Percentiles rank a stretch among this genome's conserved stretches.
These are phyloP conservation scores for Somion occarium DNA, from an alignment of 1,284 basidiomycete species.

Conservation along the genomic window DNA sequence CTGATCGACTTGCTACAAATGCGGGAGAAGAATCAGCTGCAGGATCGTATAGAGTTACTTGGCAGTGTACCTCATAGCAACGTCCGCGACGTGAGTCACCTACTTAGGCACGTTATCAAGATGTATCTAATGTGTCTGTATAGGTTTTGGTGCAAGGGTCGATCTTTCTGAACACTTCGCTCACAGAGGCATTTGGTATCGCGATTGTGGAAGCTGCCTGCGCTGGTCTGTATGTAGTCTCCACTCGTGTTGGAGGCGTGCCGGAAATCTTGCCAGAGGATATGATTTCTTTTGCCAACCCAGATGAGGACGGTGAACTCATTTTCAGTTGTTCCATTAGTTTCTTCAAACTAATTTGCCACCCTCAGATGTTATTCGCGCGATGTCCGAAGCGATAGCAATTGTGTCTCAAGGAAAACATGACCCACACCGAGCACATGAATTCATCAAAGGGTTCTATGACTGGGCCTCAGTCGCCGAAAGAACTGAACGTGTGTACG, in stretches of 20 bases:
- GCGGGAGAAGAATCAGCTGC: conserved; percentile 85
- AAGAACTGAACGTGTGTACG: conserved; percentile 84
- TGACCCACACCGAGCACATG: conserved; percentile 77
- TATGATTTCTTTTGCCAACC: conserved; percentile 92
- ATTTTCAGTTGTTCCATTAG: neutral
- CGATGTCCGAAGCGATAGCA: conserved; percentile 75
- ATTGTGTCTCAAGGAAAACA: conserved; percentile 69
- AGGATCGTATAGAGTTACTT: conserved; percentile 87
- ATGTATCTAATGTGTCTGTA: neutral
- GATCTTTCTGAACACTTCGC: conserved; percentile 93
- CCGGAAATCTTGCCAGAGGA: conserved; percentile 92
- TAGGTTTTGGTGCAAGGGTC: conserved; percentile 81
- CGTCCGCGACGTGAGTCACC: conserved; percentile 60
- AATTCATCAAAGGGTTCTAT: conserved; percentile 79
- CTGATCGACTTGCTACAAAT: conserved; percentile 94
- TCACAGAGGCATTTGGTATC: conserved; percentile 97
- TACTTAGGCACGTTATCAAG: neutral
- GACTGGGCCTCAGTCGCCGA: conserved; percentile 80
- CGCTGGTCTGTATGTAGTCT: conserved; percentile 91
- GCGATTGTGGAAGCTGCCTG: conserved; percentile 96
- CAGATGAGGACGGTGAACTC: conserved; percentile 70
- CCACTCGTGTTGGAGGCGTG: conserved; percentile 93
- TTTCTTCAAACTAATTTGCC: neutral
- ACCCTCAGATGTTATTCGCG: conserved; percentile 79
- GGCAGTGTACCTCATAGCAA: conserved; percentile 80